Conservation (phyloP, 148 eudicot species). For the Vaccinium vitisidaea region DNA sequence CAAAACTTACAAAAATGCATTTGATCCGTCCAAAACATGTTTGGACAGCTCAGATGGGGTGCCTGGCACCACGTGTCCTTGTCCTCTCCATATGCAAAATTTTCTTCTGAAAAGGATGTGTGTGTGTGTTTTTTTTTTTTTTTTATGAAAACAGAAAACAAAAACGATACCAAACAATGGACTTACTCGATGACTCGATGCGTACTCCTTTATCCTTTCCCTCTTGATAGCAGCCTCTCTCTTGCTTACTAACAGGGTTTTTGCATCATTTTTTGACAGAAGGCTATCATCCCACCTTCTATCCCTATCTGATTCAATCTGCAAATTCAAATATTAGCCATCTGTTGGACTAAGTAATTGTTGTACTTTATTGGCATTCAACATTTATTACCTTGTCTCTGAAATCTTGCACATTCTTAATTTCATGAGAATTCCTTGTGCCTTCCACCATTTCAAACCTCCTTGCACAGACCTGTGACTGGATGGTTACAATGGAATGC, state of each 20-base stretch:
- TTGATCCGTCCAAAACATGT: no score
- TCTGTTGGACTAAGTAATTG: background rate
- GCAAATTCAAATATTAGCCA: slow-evolving; percentile 17
- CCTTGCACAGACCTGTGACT: slow-evolving; percentile 60
- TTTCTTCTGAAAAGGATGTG: background rate
- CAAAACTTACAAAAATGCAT: no score
- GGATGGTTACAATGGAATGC: slow-evolving; percentile 68
- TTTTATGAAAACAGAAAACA: background rate
- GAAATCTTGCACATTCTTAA: slow-evolving; percentile 19
- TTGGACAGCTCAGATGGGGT: no score
- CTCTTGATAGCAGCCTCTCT: slow-evolving; percentile 57
- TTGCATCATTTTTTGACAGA: slow-evolving; percentile 50
- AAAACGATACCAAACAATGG: background rate
- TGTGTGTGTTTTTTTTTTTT: background rate
- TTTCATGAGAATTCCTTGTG: slow-evolving; percentile 19
- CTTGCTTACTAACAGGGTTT: slow-evolving; percentile 41
- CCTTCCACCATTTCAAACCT: slow-evolving; percentile 41
- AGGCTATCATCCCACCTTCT: slow-evolving; percentile 61
- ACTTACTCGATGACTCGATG: slow-evolving; percentile 54
- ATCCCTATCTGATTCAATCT: slow-evolving; percentile 47
- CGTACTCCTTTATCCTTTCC: slow-evolving; percentile 54
- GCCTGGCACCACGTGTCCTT: no score
- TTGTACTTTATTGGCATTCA: background rate
- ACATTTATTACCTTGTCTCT: slow-evolving; percentile 35
- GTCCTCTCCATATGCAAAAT: no score